phyloP scores from a whole-genome alignment of 164 flowering plant species.

The Dillenia suffruticosa region DNA sequence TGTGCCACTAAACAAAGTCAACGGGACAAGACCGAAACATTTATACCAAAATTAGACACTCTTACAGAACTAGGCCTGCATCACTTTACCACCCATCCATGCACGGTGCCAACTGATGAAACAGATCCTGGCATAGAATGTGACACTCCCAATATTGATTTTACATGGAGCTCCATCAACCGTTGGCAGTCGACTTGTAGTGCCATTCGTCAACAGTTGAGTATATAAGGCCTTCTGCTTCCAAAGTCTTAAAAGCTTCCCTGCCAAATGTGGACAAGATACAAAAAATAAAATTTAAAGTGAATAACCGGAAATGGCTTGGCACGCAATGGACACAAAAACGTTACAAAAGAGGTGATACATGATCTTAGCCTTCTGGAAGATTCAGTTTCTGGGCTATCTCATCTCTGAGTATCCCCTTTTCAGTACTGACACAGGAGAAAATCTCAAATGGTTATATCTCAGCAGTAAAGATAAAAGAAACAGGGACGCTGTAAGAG shows the following conservation, averaged over 20 bases:
- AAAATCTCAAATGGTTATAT: conserved; percentile 1
- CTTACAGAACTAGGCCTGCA: no score
- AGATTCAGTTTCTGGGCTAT: conserved; percentile 51
- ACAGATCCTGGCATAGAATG: no score
- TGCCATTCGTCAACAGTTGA: conserved; percentile 66
- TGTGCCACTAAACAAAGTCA: no score
- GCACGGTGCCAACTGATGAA: no score
- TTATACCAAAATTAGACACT: no score
- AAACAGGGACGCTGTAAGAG: neutral
- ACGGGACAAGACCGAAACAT: no score
- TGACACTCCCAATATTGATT: no score
- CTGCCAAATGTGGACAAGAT: conserved; percentile 31
- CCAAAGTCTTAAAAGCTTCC: conserved; percentile 43
- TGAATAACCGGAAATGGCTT: neutral
- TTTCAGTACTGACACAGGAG: conserved; percentile 44
- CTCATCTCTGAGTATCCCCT: conserved; percentile 51
- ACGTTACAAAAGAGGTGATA: conserved; percentile 26
- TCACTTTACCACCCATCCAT: no score
- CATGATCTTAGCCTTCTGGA: conserved; percentile 60
- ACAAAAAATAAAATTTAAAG: neutral
- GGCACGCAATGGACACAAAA: neutral
- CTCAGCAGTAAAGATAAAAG: neutral
- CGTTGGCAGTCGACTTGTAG: conserved; percentile 59
- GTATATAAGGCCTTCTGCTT: conserved; percentile 59
- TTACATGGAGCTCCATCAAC: conserved; percentile 19